Percentiles rank a stretch among this genome's conserved stretches.
These are phyloP conservation scores for Coprinopsis cinerea DNA, from an alignment of 768 basidiomycete species.

Conservation along the genomic window DNA sequence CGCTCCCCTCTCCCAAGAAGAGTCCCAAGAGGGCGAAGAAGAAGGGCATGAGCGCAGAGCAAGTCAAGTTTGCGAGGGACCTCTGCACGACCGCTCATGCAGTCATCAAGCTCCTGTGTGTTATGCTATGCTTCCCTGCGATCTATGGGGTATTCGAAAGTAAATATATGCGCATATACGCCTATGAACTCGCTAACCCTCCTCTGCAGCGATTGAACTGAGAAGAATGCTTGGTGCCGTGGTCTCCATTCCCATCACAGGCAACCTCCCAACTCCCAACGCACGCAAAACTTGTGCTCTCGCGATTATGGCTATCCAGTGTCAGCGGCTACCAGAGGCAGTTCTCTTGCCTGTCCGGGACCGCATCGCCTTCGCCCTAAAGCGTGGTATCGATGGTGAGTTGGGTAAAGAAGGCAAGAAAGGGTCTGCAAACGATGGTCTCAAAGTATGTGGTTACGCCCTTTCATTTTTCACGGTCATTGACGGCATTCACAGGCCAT, in stretches of 20 bases:
- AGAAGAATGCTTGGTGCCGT: constrained; percentile 53
- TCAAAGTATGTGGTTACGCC: constrained; percentile 72
- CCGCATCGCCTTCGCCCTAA: constrained; percentile 64
- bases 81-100: constrained; percentile 68
- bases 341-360: constrained; percentile 59
- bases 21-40: constrained; percentile 53
- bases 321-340: constrained; percentile 57
- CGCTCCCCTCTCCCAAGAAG: constrained; percentile 61
- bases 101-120: constrained; percentile 58
- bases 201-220: constrained; percentile 48
- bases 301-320: constrained; percentile 68
- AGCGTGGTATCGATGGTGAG: constrained; percentile 76
- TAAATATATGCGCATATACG: constrained; percentile 23
- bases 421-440: constrained; percentile 70
- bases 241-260: constrained; percentile 67
- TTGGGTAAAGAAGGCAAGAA: constrained; percentile 89
- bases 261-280: constrained; percentile 71
- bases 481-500: constrained; percentile 45
- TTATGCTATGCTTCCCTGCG: constrained; percentile 55
- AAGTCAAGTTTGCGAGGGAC: constrained; percentile 76
- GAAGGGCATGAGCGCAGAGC: constrained; percentile 68
- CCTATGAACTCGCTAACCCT: constrained; percentile 7
- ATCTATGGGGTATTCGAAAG: constrained; percentile 58
- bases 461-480: constrained; percentile 10
- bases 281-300: constrained; percentile 82